Conservation (phyloP, 305 asterid species). For the Euphrasia arctica region DNA sequence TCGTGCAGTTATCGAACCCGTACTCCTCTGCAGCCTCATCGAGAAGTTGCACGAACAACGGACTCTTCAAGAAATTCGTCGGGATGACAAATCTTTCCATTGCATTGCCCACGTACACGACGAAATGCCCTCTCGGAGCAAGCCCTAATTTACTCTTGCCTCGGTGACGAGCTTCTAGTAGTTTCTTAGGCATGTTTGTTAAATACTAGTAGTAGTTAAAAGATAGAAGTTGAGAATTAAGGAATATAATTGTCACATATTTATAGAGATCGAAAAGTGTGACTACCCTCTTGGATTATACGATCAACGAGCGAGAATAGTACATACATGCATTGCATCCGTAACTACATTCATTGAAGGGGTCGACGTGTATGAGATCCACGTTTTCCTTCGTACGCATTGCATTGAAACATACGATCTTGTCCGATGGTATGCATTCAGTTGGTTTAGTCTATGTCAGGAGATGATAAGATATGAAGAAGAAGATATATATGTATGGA, state of each 20-base stretch:
- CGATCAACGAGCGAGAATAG: neutral
- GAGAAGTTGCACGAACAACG: slow-evolving; percentile 48
- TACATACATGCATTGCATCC: neutral
- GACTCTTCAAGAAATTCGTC: slow-evolving; percentile 50
- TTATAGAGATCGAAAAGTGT: slow-evolving; percentile 39
- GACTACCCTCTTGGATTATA: slow-evolving; percentile 28
- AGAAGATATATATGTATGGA: no score
- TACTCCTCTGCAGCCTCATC: slow-evolving; percentile 70
- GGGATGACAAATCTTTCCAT: slow-evolving; percentile 65
- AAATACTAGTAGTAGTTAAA: slow-evolving; percentile 1
- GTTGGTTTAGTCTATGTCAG: neutral
- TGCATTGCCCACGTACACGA: slow-evolving; percentile 67
- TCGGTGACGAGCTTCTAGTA: slow-evolving; percentile 12
- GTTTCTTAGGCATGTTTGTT: slow-evolving; percentile 32
- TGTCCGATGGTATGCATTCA: neutral
- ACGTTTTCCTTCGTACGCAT: no score
- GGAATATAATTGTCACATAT: slow-evolving; percentile 16
- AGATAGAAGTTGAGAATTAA: slow-evolving; percentile 20
- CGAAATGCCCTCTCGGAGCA: slow-evolving; percentile 78
- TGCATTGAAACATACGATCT: neutral
- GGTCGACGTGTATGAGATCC: no score
- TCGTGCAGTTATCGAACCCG: slow-evolving; percentile 41
- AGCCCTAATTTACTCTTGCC: slow-evolving; percentile 22
- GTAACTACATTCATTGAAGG: neutral
- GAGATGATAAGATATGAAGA: neutral